These are phyloP conservation scores for Massarina eburnea DNA, from an alignment of 2,329 filamentous ascomycete species.

Conservation along the genomic window DNA sequence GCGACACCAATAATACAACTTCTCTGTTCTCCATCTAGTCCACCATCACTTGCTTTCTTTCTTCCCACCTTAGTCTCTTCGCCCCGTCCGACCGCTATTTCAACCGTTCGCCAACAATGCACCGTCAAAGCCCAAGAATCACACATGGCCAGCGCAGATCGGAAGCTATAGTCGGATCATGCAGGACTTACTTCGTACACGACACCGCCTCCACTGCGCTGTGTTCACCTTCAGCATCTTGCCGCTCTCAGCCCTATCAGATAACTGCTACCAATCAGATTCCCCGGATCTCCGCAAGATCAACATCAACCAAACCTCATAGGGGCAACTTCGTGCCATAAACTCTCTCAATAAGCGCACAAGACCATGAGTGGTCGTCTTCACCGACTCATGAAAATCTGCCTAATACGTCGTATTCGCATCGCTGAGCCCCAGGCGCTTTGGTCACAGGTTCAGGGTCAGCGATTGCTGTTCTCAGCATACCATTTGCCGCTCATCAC, in stretches of 20 bases:
- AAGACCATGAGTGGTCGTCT: background rate
- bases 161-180: background rate
- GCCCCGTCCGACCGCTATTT: background rate
- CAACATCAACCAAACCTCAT: slow-evolving; percentile 1
- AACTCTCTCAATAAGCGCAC: background rate
- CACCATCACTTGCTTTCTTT: too few species aligned
- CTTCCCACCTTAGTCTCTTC: background rate
- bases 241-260: slow-evolving; percentile 10
- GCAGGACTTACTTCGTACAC: background rate
- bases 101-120: background rate
- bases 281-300: slow-evolving; percentile 6
- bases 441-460: background rate
- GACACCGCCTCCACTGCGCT: slow-evolving; percentile 12
- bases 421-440: background rate
- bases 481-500: background rate
- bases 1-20: too few species aligned
- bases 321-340: background rate
- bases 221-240: slow-evolving; percentile 8
- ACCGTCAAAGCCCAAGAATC: too few species aligned
- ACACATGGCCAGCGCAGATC: background rate
- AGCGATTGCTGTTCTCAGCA: background rate
- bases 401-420: background rate
- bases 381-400: slow-evolving; percentile 7
- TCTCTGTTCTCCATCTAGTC: too few species aligned
- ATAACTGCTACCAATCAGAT: slow-evolving; percentile 8